These are phyloP conservation scores for Gentiana dahurica DNA, from an alignment of 257 asterid genomes.

Conservation along the genomic window DNA sequence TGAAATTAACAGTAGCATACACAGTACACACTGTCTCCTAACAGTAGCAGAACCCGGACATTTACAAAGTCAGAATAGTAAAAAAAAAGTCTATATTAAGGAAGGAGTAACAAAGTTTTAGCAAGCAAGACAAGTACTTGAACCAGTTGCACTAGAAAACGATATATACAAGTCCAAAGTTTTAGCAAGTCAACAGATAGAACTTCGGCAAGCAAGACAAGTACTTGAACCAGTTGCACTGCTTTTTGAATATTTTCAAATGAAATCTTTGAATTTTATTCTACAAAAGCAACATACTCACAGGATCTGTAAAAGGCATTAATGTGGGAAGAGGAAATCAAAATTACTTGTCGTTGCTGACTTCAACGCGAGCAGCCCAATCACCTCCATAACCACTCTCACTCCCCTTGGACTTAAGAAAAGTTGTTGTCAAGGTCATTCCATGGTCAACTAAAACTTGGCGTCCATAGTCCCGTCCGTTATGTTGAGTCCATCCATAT, in stretches of 20 bases:
- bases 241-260: no score
- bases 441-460: conserved; percentile 72
- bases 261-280: not conserved
- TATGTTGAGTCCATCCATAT: conserved; percentile 91
- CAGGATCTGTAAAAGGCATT: conserved; percentile 1
- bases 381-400: conserved; percentile 98
- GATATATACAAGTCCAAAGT: no score
- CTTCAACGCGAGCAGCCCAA: conserved; percentile 83
- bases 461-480: conserved; percentile 92
- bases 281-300: not conserved
- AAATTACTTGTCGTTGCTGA: conserved; percentile 50
- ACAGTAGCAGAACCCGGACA: not conserved
- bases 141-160: no score
- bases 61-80: not conserved
- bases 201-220: no score
- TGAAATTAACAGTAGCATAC: not conserved
- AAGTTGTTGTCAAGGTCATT: conserved; percentile 65
- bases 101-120: not conserved
- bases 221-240: no score
- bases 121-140: no score
- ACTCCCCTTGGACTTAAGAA: conserved; percentile 63
- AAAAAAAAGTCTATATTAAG: not conserved
- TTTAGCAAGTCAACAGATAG: no score
- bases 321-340: conserved; percentile 16
- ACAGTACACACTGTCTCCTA: not conserved